Conservation (phyloP, 768 basidiomycete species). For the Hemileccinum rubropunctum region DNA sequence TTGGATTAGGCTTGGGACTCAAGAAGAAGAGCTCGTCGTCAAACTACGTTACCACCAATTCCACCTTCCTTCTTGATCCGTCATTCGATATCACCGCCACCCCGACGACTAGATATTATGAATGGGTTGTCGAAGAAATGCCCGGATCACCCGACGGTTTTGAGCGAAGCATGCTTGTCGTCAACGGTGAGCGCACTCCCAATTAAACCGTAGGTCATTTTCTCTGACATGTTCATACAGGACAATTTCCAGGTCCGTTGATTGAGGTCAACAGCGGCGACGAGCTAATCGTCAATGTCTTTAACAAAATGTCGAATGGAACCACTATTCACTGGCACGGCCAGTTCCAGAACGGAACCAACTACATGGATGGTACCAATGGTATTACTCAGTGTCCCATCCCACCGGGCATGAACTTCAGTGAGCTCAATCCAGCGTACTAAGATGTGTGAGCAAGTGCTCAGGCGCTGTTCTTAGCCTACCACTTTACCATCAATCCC, state of each 20-base stretch:
- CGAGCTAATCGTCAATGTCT: constrained; percentile 34
- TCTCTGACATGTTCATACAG: constrained; percentile 14
- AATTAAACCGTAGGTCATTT: background rate
- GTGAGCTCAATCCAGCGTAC: constrained; percentile 19
- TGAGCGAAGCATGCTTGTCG: constrained; percentile 42
- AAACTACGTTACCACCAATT: constrained; percentile 22
- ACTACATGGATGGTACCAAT: constrained; percentile 47
- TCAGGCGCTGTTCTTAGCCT: constrained; percentile 17
- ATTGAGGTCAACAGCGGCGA: constrained; percentile 36
- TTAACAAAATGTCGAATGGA: constrained; percentile 31
- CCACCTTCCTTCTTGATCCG: constrained; percentile 29
- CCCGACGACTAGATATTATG: constrained; percentile 41
- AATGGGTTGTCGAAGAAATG: constrained; percentile 41
- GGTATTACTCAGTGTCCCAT: constrained; percentile 53
- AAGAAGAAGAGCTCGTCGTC: constrained; percentile 14
- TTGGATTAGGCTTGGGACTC: constrained; percentile 29
- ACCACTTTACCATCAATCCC: constrained; percentile 40
- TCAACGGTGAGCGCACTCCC: constrained; percentile 36
- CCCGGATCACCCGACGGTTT: constrained; percentile 41
- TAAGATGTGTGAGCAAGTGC: background rate
- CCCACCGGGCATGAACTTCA: constrained; percentile 43
- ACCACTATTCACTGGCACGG: constrained; percentile 36
- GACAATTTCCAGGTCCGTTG: constrained; percentile 35
- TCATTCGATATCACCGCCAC: constrained; percentile 25
- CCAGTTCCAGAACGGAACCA: constrained; percentile 43